phyloP scores from a whole-genome alignment of 768 basidiomycete genomes.

The Pseudohyphozyma bogoriensis region DNA sequence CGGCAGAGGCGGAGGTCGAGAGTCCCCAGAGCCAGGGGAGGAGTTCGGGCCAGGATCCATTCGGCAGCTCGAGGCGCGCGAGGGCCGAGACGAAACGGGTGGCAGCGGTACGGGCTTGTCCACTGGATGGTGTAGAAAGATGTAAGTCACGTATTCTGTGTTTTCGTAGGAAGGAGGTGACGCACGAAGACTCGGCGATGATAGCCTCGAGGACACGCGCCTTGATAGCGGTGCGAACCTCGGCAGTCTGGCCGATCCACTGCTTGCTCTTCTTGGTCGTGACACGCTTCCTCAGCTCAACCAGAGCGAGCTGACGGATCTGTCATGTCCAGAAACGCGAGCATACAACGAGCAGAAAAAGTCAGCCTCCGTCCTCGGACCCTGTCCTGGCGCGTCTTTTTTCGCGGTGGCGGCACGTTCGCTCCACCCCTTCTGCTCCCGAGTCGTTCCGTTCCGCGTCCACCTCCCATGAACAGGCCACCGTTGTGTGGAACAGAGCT shows the following conservation, averaged over 20 bases:
- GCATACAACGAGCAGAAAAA: no score
- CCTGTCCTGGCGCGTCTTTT: no score
- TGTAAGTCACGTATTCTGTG: no score
- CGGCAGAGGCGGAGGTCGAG: constrained; percentile 54
- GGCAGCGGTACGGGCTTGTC: constrained; percentile 81
- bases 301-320: constrained; percentile 94
- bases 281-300: constrained; percentile 91
- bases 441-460: no score
- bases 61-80: constrained; percentile 66
- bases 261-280: constrained; percentile 64
- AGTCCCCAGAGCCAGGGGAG: constrained; percentile 77
- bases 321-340: constrained; percentile 38
- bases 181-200: constrained; percentile 66
- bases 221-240: constrained; percentile 74
- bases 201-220: constrained; percentile 65
- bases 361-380: neutral
- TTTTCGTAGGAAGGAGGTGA: neutral
- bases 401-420: neutral
- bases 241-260: constrained; percentile 63
- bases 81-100: constrained; percentile 89
- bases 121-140: constrained; percentile 28
- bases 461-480: neutral
- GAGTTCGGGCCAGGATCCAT: constrained; percentile 65
- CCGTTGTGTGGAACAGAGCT: constrained; percentile 41
- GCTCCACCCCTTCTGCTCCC: neutral